These are phyloP conservation scores for Coniferiporia sulphurascens DNA, from an alignment of 1,284 basidiomycete species.

Conservation along the genomic window DNA sequence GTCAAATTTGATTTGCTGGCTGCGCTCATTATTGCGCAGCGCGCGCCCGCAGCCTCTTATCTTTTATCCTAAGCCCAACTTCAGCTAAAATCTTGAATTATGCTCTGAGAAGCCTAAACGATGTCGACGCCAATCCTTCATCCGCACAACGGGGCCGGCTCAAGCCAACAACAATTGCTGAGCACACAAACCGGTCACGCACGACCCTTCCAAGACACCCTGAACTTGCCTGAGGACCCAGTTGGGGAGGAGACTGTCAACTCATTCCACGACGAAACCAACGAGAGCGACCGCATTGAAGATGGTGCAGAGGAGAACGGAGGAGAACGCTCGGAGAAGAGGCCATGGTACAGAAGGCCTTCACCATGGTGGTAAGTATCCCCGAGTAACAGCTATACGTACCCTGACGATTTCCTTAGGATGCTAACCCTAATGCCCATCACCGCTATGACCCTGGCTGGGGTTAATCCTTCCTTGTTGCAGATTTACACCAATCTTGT, in stretches of 20 bases:
- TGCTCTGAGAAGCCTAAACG: neutral
- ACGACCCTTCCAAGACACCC: conserved; percentile 1
- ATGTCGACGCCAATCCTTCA: neutral
- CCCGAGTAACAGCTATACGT: neutral
- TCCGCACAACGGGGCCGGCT: neutral
- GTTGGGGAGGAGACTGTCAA: conserved; percentile 4
- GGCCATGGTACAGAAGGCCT: conserved; percentile 67
- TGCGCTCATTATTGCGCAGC: no score
- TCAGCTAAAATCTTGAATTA: neutral
- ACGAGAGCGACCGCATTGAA: neutral
- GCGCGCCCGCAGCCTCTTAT: no score
- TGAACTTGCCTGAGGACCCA: conserved; percentile 10
- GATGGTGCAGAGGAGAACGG: neutral
- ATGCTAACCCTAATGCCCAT: conserved; percentile 49
- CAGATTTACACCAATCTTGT: conserved; percentile 58
- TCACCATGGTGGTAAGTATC: conserved; percentile 60
- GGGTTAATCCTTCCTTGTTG: conserved; percentile 59
- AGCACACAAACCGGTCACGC: conserved; percentile 1
- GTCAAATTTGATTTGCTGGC: no score
- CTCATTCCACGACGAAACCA: neutral
- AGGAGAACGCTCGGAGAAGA: conserved; percentile 17
- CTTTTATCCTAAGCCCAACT: no score
- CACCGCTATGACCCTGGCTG: conserved; percentile 45
- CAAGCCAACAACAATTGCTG: neutral
- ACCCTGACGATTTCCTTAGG: conserved; percentile 35